These are phyloP conservation scores for Danielia reshetovae DNA, from an alignment of 805 yeast genomes.

Conservation along the genomic window DNA sequence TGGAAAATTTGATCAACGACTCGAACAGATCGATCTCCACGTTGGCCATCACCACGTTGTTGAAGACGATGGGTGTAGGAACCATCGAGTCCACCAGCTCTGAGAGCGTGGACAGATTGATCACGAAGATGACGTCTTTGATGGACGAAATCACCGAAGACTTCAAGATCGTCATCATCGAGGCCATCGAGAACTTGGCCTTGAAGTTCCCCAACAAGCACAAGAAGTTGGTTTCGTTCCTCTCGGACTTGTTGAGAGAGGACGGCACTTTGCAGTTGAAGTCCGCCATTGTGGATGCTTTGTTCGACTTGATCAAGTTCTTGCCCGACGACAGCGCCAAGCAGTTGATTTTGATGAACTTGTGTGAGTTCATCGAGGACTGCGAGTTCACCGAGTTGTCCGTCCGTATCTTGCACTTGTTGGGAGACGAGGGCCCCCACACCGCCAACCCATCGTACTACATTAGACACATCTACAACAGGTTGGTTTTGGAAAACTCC, in stretches of 20 bases:
- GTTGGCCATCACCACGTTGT: conserved; percentile 91
- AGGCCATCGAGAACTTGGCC: conserved; percentile 89
- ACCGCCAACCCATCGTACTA: conserved; percentile 83
- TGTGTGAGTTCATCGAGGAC: conserved; percentile 97
- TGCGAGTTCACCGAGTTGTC: conserved; percentile 94
- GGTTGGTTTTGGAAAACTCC: conserved; percentile 94
- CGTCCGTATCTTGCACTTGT: conserved; percentile 84
- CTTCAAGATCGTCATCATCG: conserved; percentile 90
- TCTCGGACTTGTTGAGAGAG: conserved; percentile 79
- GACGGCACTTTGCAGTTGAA: conserved; percentile 89
- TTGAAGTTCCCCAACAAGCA: conserved; percentile 91
- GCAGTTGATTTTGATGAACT: conserved; percentile 76
- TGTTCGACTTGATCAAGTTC: conserved; percentile 85
- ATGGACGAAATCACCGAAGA: conserved; percentile 95
- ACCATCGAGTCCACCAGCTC: conserved; percentile 35
- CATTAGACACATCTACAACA: conserved; percentile 93
- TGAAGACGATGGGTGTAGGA: conserved; percentile 87
- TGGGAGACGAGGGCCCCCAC: conserved; percentile 93
- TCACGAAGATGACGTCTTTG: conserved; percentile 79
- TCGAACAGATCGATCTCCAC: conserved; percentile 90
- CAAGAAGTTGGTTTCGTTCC: conserved; percentile 73
- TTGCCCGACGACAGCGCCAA: conserved; percentile 69
- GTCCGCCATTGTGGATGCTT: conserved; percentile 84
- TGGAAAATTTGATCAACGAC: conserved; percentile 84
- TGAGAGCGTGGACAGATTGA: conserved; percentile 79